Base-by-base conservation (phyloP, 345 rosid species). In the Chamaenerion angustifolium region DNA sequence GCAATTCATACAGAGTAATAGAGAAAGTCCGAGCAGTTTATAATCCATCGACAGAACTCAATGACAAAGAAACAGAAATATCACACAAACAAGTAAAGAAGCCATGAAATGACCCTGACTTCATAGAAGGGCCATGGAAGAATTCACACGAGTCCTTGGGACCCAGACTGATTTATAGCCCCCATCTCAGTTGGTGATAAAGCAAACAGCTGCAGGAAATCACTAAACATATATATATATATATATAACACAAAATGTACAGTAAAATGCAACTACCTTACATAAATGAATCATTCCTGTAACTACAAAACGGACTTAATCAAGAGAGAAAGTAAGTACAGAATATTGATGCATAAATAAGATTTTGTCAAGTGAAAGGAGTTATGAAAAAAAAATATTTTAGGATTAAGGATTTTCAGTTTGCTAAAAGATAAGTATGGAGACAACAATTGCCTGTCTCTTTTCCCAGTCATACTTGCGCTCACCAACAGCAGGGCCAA, bases 71-170 rank as follows among this genome's bases (percentile, higher is more conserved):
- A 46, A 21, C 4, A 15, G 6, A 48, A 48, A 13, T 47, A 14
- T 46, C 17, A 11, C 41, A 43, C 35, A 58, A 50, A 44, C 21
- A 58, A 16, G 27, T 56, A 21, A 18, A 18, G 18, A 0, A 23
- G 16, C 17, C 54, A 45, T 42, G 46, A 31, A 50, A 47, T 40
- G 51, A 84, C 96, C 82, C 84, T 53, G 96, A 80, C 61, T 64
- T 45, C 82, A 84, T 82, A 58, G 83, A 73, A 58, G 96, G 98
- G 63, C 84, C 98, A 71, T 92, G 98, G 68, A 72, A 92, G 70
- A 84, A 92, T 62, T 92, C 98, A 57, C 87, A 69, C 62, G 70
- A 71, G 57, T 77, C 90, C 42, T 49, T 55, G 1, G 83, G 69
- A 67, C 85, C 80, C 85, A 84, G 47, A 58, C 82, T 82, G 48